Evolutionary conservation across 495 filamentous ascomycete genomes (phyloP), one percentile per base, ranked within the genome.

Genomic region (Podospora australis): DNA sequence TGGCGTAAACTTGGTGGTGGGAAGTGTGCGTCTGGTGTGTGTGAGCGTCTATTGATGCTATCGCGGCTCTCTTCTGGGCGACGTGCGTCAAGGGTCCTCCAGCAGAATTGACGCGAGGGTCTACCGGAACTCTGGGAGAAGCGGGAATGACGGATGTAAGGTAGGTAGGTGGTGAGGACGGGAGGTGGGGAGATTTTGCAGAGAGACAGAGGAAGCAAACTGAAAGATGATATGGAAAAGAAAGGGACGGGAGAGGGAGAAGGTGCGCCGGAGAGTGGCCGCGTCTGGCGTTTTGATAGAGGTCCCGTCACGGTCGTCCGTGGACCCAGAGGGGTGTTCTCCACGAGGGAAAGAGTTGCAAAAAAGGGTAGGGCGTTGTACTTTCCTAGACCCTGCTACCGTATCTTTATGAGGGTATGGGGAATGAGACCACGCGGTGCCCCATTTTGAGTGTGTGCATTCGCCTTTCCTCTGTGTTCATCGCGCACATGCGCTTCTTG

Each of bases 251-350:
- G 23, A 41, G 35, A 35, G 25, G 8, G 38, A 52, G 44, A 32
- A 29, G 35, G 34, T 4, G 21, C 7, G 9, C 24, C 25, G 21
- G 38, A 39, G 43, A 25, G 40, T 28, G 44, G 48, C 46, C 40
- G 25, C 26, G 34, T 10, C 35, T 46, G 45, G 36, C 48, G 38
- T 58, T 55, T 49, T 58, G 56, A 55, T 55, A 47, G n/a, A n/a
- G n/a, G n/a, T n/a, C n/a, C n/a, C n/a, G n/a, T n/a, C 21, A 44
- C 30, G n/a, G 8, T 21, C 44, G 10, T 10, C 21, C 44, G n/a
- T n/a, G n/a, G n/a, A n/a, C n/a, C 30, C 10, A 44, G 38, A 46
- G 34, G 17, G 49, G 20, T 44, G 43, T 32, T 9, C 34, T 39
- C 16, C 21, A 16, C 49, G 17, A 32, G 41, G 40, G 23, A 20